These are phyloP conservation scores for Trichoderma brevicompactum DNA, from an alignment of 2,329 filamentous ascomycete species.

Conservation along the genomic window DNA sequence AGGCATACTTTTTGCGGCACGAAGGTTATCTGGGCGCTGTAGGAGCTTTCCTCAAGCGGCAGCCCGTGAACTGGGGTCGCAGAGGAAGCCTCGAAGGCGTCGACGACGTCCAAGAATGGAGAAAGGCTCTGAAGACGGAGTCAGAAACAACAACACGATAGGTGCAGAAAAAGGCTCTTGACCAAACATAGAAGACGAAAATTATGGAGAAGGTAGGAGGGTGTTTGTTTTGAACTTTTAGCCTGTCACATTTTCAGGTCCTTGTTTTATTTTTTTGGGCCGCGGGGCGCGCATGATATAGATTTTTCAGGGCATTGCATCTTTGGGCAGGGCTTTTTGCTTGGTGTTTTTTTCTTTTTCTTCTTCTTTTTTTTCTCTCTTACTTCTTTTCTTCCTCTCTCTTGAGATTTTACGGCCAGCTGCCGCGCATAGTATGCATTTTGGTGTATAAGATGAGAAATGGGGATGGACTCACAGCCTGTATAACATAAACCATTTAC, in stretches of 20 bases:
- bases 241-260: neutral
- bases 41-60: conserved; percentile 89
- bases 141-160: neutral
- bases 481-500: conserved; percentile 1
- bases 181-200: neutral
- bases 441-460: neutral
- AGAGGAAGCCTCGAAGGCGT: conserved; percentile 72
- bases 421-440: neutral
- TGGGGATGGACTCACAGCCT: neutral
- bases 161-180: too few species aligned
- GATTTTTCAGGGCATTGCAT: conserved; percentile 4
- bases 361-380: neutral
- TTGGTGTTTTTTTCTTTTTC: neutral
- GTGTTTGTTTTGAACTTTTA: neutral
- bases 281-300: conserved; percentile 11
- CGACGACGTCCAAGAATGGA: conserved; percentile 41
- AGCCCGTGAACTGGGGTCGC: conserved; percentile 89
- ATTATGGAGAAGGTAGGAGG: neutral
- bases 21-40: conserved; percentile 95
- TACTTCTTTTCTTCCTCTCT: neutral
- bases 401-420: neutral
- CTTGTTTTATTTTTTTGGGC: neutral
- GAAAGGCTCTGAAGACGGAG: conserved; percentile 33
- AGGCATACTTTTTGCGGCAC: conserved; percentile 93
- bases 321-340: neutral